A percentile compares a stretch with the other conserved stretches of the same genome.
phyloP scores from a whole-genome alignment of 129 eudicot genomes.

The Saposhnikovia divaricata region DNA sequence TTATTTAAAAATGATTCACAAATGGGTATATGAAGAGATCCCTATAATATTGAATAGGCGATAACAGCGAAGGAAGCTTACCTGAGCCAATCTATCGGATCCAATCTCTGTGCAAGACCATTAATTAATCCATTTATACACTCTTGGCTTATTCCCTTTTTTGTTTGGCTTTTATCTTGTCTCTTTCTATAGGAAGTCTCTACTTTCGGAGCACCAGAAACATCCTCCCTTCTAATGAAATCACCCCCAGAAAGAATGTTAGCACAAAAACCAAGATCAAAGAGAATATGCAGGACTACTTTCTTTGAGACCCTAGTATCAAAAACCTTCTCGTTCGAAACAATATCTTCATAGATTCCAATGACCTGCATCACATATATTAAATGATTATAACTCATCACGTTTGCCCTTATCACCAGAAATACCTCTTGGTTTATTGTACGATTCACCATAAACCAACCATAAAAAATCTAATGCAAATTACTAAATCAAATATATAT shows the following conservation, averaged over 20 bases:
- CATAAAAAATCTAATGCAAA: neutral
- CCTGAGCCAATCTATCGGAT: conserved; percentile 98
- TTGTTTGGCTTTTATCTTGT: conserved; percentile 46
- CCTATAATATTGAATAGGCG: too few species aligned
- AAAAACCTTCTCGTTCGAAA: conserved; percentile 32
- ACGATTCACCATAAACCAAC: too few species aligned
- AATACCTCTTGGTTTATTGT: too few species aligned
- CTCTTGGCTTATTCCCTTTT: conserved; percentile 28
- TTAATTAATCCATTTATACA: conserved; percentile 36
- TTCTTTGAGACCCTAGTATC: conserved; percentile 59
- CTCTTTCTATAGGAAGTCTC: conserved; percentile 6
- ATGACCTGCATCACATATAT: conserved; percentile 47
- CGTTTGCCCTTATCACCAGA: neutral
- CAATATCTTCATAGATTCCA: conserved; percentile 52
- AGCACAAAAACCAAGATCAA: conserved; percentile 77
- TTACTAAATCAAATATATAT: too few species aligned
- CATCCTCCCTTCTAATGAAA: conserved; percentile 34
- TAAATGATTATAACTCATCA: neutral
- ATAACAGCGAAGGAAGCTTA: conserved; percentile 26
- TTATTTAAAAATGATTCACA: too few species aligned
- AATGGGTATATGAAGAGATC: too few species aligned
- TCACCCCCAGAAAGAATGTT: conserved; percentile 79
- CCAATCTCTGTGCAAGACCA: conserved; percentile 72
- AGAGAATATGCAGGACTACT: conserved; percentile 68
- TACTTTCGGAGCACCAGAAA: neutral